Base-by-base conservation (phyloP, 208 protist species). In the Naegleria fowleri region DNA sequence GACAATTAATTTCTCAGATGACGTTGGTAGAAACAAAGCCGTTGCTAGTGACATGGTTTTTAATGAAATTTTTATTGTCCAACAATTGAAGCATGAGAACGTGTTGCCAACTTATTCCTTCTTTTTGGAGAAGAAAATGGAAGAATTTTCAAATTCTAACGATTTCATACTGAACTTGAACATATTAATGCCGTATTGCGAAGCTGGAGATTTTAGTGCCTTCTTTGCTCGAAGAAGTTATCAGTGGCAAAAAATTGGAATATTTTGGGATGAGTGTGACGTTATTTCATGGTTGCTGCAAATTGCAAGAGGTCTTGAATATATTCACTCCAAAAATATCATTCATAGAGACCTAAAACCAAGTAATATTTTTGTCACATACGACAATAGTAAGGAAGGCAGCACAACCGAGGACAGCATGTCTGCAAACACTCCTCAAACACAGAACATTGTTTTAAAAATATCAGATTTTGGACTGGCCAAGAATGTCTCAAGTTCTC, bases 11-110 rank as follows among this genome's bases (percentile, higher is more conserved):
- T 79, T 79, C 25, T 13, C 19, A 36, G 67, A 79, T 36, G n/a
- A 79, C n/a, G 67, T 79, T 36, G 67, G 67, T 15, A 36, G 16
- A 36, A 36, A 36, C 16, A 79, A 79, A 79, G 19, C 67, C 19
- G 16, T 79, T 0, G 67, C 67, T 36, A 36, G 25, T 79, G 67
- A 79, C n/a, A 36, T 7, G 19, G 67, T 79, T 5, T 79, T 79
- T 79, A 79, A 79, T 79, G 67, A 79, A 79, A 79, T 79, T 79
- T 79, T 79, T 9, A 79, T 79, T 79, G 25, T 79, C 6, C 67
- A 79, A 36, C 67, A 79, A 36, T 79, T 79, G 67, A 79, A 36
- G n/a, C 67, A 79, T 79, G 67, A 36, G 6, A 79, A 79, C 9
- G 25, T 79, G 7, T 79, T 79, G n/a, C 67, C 67, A 1, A 79